A percentile compares a stretch with the other conserved stretches of the same genome.
Conservation (phyloP, 2,329 filamentous ascomycete species). For the Tolypocladium capitatum region DNA sequence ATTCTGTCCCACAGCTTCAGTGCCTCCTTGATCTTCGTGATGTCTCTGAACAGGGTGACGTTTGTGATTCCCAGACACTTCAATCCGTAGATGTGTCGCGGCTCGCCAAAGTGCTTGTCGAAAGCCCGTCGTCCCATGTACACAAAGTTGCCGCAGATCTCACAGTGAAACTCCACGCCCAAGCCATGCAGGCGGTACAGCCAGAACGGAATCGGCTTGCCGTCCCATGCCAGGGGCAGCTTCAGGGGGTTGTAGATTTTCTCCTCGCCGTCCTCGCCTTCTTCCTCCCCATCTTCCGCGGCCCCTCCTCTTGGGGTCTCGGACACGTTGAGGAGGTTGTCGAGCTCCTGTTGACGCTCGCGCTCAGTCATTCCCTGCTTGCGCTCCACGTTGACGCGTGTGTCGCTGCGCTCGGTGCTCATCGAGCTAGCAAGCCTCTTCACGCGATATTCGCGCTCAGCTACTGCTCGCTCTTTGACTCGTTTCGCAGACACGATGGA, state of each 20-base stretch:
- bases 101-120: slow-evolving; percentile 97
- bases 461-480: slow-evolving; percentile 79
- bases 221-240: slow-evolving; percentile 90
- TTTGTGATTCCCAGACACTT: slow-evolving; percentile 91
- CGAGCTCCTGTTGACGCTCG: slow-evolving; percentile 85
- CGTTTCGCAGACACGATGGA: slow-evolving; percentile 30
- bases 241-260: slow-evolving; percentile 96
- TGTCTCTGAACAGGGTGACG: slow-evolving; percentile 82
- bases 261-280: slow-evolving; percentile 67
- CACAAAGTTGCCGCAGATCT: slow-evolving; percentile 97
- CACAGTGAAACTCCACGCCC: slow-evolving; percentile 88
- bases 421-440: slow-evolving; percentile 70
- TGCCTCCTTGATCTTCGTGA: slow-evolving; percentile 83
- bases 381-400: slow-evolving; percentile 86
- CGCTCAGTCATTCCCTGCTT: slow-evolving; percentile 96
- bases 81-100: slow-evolving; percentile 81
- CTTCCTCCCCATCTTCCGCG: slow-evolving; percentile 47
- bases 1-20: slow-evolving; percentile 87
- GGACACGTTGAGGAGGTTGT: slow-evolving; percentile 54
- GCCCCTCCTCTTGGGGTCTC: slow-evolving; percentile 19
- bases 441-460: slow-evolving; percentile 75
- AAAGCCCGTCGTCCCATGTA: slow-evolving; percentile 95
- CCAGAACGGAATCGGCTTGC: slow-evolving; percentile 98
- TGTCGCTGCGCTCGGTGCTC: slow-evolving; percentile 78
- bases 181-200: slow-evolving; percentile 93